Evolutionary conservation across 1,139 yeast genomes (phyloP).

Genomic region (Protomyces lactucae-debilis): DNA sequence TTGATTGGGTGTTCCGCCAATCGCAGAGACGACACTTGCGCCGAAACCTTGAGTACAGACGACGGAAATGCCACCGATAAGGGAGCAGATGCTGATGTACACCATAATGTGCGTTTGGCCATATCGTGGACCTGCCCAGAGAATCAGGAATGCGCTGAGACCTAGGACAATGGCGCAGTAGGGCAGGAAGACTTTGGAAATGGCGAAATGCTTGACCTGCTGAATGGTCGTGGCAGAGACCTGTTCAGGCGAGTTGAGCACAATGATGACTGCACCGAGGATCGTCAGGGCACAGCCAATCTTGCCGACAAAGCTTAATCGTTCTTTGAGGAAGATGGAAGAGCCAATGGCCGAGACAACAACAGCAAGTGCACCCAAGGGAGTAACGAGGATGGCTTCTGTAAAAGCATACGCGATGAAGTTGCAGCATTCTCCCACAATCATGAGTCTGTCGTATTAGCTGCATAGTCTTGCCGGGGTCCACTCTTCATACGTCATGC

Average conservation of each 20-base stretch:
- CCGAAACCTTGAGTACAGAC: constrained; percentile 32
- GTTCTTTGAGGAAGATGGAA: constrained; percentile 30
- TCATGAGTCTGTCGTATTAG: constrained; percentile 10
- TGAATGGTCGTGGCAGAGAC: constrained; percentile 26
- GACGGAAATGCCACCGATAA: constrained; percentile 31
- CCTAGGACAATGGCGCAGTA: constrained; percentile 23
- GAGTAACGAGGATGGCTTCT: constrained; percentile 31
- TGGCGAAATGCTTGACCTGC: constrained; percentile 25
- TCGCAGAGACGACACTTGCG: constrained; percentile 30
- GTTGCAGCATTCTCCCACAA: constrained; percentile 30
- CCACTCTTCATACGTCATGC: constrained; percentile 18
- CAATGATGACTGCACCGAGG: constrained; percentile 29
- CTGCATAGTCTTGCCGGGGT: not conserved
- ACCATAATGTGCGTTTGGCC: constrained; percentile 29
- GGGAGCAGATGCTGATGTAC: constrained; percentile 30
- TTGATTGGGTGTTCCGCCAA: constrained; percentile 29
- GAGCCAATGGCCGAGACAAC: constrained; percentile 30
- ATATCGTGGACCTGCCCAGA: constrained; percentile 30
- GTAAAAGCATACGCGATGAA: constrained; percentile 32
- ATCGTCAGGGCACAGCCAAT: constrained; percentile 30
- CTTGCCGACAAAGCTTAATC: constrained; percentile 31
- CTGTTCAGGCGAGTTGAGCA: constrained; percentile 31
- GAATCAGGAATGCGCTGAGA: constrained; percentile 20
- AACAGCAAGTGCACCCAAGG: constrained; percentile 32
- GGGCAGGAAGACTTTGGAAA: constrained; percentile 26